phyloP scores from a whole-genome alignment of 345 rosid species.

The Linum trigynum region DNA sequence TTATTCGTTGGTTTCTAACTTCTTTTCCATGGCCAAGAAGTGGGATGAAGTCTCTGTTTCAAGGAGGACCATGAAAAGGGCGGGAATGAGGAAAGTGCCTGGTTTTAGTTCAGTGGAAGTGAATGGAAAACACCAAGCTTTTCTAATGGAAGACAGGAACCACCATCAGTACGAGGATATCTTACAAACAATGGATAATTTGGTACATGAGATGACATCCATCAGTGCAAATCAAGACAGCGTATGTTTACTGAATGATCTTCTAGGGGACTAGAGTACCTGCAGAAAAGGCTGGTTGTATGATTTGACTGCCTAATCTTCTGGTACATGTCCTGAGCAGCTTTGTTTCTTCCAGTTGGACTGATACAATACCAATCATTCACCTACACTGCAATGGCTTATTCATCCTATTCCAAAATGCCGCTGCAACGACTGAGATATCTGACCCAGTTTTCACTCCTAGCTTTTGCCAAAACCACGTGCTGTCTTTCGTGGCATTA shows the following conservation, averaged over 20 bases:
- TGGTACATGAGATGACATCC: slow-evolving; percentile 40
- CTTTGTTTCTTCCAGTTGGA: too few relatives aligned
- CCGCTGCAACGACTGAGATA: too few relatives aligned
- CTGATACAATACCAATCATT: too few relatives aligned
- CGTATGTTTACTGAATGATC: slow-evolving; percentile 3
- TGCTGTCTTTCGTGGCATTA: too few relatives aligned
- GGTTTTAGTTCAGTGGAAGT: slow-evolving; percentile 54
- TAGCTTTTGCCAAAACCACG: too few relatives aligned
- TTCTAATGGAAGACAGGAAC: slow-evolving; percentile 56
- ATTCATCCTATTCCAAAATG: too few relatives aligned
- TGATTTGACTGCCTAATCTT: too few relatives aligned
- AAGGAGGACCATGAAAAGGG: slow-evolving; percentile 50
- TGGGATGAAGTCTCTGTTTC: slow-evolving; percentile 53
- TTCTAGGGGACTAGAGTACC: background rate
- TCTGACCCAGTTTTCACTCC: too few relatives aligned
- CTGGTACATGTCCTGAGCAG: too few relatives aligned
- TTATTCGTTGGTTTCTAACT: slow-evolving; percentile 56
- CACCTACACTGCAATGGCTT: too few relatives aligned
- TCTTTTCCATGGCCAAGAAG: slow-evolving; percentile 45
- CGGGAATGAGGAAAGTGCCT: slow-evolving; percentile 48
- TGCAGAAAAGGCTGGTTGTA: background rate
- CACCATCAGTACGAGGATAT: slow-evolving; percentile 35
- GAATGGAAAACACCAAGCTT: slow-evolving; percentile 45
- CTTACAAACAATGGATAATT: slow-evolving; percentile 26
- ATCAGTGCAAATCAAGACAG: slow-evolving; percentile 4